Evolutionary conservation across 2,329 filamentous ascomycete genomes (phyloP).

Genomic region (Arthroderma uncinatum): DNA sequence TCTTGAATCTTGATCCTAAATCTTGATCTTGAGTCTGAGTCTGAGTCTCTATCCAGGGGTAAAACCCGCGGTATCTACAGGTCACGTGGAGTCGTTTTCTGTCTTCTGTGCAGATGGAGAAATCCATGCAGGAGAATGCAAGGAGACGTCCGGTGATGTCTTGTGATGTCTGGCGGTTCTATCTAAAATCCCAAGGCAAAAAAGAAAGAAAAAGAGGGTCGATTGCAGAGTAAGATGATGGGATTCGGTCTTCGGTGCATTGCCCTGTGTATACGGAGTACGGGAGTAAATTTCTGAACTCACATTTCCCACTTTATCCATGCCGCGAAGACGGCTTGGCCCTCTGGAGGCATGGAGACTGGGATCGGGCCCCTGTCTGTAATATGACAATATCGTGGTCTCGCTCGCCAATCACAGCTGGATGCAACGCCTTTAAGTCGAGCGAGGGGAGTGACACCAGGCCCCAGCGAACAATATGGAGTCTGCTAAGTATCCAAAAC

Average conservation of each 20-base stretch:
- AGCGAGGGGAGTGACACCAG: no score
- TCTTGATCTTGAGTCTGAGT: no score
- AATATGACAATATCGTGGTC: not conserved
- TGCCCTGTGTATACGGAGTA: not conserved
- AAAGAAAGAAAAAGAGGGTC: not conserved
- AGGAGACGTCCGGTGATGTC: no score
- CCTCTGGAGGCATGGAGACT: not conserved
- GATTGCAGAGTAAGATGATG: not conserved
- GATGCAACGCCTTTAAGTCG: not conserved
- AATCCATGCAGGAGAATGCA: no score
- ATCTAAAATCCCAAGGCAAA: not conserved
- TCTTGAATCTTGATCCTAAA: no score
- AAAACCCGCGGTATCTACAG: no score
- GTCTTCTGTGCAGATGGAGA: no score
- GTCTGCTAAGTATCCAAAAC: no score
- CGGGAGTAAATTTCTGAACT: not conserved
- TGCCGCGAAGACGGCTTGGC: not conserved
- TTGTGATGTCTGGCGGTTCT: no score
- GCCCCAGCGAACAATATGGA: no score
- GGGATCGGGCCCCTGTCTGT: not conserved
- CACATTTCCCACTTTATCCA: not conserved
- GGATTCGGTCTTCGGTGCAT: not conserved
- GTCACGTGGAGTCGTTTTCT: no score
- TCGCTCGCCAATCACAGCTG: not conserved
- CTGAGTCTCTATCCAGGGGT: no score